These are phyloP conservation scores for Teunomyces aglyptinius DNA, from an alignment of 805 yeast genomes.

Conservation along the genomic window DNA sequence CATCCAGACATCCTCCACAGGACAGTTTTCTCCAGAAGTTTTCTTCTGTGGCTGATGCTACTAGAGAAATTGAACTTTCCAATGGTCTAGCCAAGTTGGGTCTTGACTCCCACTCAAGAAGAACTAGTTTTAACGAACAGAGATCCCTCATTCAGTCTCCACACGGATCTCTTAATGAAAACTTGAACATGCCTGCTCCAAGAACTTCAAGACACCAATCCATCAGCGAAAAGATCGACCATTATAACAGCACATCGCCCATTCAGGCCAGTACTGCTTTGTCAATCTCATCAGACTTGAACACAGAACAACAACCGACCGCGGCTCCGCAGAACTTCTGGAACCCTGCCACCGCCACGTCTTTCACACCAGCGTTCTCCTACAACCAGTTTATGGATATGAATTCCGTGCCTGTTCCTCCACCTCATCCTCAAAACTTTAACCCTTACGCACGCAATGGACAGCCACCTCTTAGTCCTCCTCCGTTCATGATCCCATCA, in stretches of 20 bases:
- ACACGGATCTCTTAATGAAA: constrained; percentile 42
- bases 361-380: constrained; percentile 49
- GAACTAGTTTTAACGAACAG: constrained; percentile 47
- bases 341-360: constrained; percentile 64
- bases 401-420: constrained; percentile 16
- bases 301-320: constrained; percentile 8
- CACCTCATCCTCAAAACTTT: constrained; percentile 19
- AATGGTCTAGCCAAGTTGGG: constrained; percentile 38
- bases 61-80: constrained; percentile 58
- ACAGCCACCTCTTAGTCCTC: constrained; percentile 36
- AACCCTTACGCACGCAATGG: constrained; percentile 34
- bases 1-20: constrained; percentile 45
- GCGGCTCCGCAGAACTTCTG: constrained; percentile 44
- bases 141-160: constrained; percentile 28
- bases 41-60: constrained; percentile 64
- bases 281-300: constrained; percentile 28
- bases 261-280: constrained; percentile 42
- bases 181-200: constrained; percentile 36
- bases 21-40: constrained; percentile 61
- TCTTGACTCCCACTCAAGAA: constrained; percentile 39
- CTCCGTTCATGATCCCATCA: constrained; percentile 39
- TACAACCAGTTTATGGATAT: constrained; percentile 30
- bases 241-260: constrained; percentile 46
- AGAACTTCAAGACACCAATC: constrained; percentile 48
- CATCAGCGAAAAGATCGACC: constrained; percentile 62